Conservation (phyloP, 495 filamentous ascomycete genomes). For the Aspergillus wentii region DNA sequence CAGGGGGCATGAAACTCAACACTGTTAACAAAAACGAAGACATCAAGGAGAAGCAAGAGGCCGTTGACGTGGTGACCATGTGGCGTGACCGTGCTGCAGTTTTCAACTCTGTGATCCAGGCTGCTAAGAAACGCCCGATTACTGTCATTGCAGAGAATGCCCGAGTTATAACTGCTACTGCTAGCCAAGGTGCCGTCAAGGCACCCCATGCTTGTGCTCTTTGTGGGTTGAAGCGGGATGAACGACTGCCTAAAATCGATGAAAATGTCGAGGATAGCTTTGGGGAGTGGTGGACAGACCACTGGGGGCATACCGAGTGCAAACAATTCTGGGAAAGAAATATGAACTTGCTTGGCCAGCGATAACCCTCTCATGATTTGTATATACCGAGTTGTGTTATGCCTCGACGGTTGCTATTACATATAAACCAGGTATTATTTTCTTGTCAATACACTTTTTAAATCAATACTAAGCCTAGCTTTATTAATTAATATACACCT, state of each 20-base stretch:
- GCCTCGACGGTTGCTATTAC: too few relatives aligned
- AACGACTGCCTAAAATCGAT: conserved; percentile 72
- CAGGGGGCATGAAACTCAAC: conserved; percentile 83
- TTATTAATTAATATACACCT: too few relatives aligned
- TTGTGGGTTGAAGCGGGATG: conserved; percentile 83
- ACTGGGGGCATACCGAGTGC: conserved; percentile 82
- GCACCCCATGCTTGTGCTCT: conserved; percentile 77
- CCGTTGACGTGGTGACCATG: conserved; percentile 63
- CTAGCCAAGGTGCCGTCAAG: conserved; percentile 56
- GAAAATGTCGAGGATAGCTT: conserved; percentile 79
- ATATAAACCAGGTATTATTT: too few relatives aligned
- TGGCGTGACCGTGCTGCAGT: conserved; percentile 55
- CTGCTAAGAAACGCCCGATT: conserved; percentile 38
- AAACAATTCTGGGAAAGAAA: conserved; percentile 80
- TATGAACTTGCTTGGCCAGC: conserved; percentile 56
- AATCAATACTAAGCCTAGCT: too few relatives aligned
- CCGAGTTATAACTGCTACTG: conserved; percentile 51
- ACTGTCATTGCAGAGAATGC: conserved; percentile 64
- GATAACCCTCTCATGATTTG: too few relatives aligned
- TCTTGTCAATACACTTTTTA: too few relatives aligned
- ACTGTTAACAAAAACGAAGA: conserved; percentile 74
- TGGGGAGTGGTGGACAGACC: conserved; percentile 92
- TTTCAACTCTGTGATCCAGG: conserved; percentile 37
- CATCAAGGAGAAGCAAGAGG: conserved; percentile 82
- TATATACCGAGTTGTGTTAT: too few relatives aligned